Percentiles rank a stretch among this genome's conserved stretches.
These are phyloP conservation scores for Leccinum longicurvipes DNA, from an alignment of 768 basidiomycete genomes.

Conservation along the genomic window DNA sequence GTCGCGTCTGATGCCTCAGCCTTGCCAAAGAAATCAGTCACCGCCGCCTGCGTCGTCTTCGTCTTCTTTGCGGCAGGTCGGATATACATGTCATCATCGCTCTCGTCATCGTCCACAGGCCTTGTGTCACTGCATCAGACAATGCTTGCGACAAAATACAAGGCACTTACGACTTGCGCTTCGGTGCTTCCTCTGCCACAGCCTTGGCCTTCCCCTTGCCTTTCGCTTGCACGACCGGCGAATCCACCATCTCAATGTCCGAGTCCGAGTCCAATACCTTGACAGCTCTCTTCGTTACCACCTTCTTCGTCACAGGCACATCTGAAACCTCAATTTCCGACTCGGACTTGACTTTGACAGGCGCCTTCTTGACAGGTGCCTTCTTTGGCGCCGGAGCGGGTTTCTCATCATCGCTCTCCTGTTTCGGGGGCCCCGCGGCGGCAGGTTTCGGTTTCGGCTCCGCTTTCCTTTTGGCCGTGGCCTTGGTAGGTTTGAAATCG, in stretches of 20 bases:
- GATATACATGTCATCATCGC: slow-evolving; percentile 40
- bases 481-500: slow-evolving; percentile 54
- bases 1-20: slow-evolving; percentile 31
- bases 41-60: slow-evolving; percentile 36
- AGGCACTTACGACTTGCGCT: slow-evolving; percentile 64
- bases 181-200: slow-evolving; percentile 34
- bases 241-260: slow-evolving; percentile 33
- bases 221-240: slow-evolving; percentile 28
- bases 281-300: slow-evolving; percentile 18
- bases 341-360: slow-evolving; percentile 37
- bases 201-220: slow-evolving; percentile 46
- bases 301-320: slow-evolving; percentile 20
- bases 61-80: slow-evolving; percentile 58
- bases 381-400: slow-evolving; percentile 29
- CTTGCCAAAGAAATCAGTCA: slow-evolving; percentile 65
- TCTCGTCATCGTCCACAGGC: slow-evolving; percentile 32
- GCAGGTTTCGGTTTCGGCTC: slow-evolving; percentile 25
- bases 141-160: not conserved
- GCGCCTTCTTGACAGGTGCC: slow-evolving; percentile 30
- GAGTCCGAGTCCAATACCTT: slow-evolving; percentile 36
- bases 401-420: slow-evolving; percentile 42
- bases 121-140: slow-evolving; percentile 24
- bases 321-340: slow-evolving; percentile 36
- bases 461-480: slow-evolving; percentile 38
- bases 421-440: slow-evolving; percentile 41